Evolutionary conservation across 2,329 filamentous ascomycete genomes (phyloP).

Genomic region (Cladosporium halotolerans): DNA sequence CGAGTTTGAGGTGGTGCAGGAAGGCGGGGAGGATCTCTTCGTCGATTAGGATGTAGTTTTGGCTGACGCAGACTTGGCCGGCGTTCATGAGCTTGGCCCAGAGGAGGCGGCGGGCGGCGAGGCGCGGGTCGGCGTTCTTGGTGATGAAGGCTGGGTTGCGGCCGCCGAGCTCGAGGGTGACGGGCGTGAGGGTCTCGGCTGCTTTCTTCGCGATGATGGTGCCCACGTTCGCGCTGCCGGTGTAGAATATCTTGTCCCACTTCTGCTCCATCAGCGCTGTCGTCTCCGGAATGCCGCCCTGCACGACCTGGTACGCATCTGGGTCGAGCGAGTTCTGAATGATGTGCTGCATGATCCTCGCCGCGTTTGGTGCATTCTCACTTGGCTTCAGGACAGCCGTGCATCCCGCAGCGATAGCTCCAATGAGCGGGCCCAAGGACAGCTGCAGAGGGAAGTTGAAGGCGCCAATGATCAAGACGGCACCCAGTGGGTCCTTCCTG

Average conservation of each 20-base stretch:
- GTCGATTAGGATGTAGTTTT: conserved; percentile 88
- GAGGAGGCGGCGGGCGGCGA: conserved; percentile 76
- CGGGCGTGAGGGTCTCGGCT: conserved; percentile 61
- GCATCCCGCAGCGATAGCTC: conserved; percentile 88
- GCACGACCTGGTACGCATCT: conserved; percentile 68
- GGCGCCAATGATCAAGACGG: conserved; percentile 74
- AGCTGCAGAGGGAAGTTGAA: conserved; percentile 93
- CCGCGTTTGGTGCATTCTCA: conserved; percentile 69
- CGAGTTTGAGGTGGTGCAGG: conserved; percentile 65
- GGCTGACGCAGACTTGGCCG: conserved; percentile 85
- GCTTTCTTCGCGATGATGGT: conserved; percentile 49
- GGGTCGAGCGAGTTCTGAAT: conserved; percentile 70
- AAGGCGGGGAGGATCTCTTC: conserved; percentile 65
- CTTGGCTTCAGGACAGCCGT: conserved; percentile 87
- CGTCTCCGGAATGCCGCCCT: conserved; percentile 75
- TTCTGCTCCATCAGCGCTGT: conserved; percentile 77
- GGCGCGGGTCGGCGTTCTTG: conserved; percentile 67
- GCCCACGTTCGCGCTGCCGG: conserved; percentile 70
- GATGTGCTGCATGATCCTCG: conserved; percentile 73
- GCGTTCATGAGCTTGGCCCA: conserved; percentile 86
- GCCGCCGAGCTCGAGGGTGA: conserved; percentile 84
- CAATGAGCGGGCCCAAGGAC: conserved; percentile 69
- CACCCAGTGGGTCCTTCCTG: conserved; percentile 80
- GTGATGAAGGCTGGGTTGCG: conserved; percentile 89
- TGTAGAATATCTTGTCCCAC: conserved; percentile 99